Base-by-base conservation (phyloP, 495 filamentous ascomycete species). In the Wilcoxina mikolae region DNA sequence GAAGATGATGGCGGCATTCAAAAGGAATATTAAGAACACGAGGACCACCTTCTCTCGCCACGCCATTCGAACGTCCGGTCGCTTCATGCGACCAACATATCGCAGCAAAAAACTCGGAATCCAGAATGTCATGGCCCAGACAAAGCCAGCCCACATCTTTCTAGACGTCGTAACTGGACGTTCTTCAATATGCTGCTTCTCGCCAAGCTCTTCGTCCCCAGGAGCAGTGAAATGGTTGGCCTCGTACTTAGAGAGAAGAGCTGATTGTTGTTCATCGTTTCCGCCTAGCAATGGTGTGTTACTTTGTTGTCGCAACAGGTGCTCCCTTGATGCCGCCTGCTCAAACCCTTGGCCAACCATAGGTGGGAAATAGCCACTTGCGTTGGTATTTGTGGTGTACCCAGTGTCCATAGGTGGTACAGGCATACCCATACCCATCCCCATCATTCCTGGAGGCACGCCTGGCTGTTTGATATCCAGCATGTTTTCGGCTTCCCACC, bases 401-500 rank as follows among this genome's bases (percentile, higher is more conserved):
- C 80, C 79, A 2, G 75, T 77, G 31, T 80, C 80, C 50, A 84
- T 68, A 23, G 57, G 65, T 15, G 15, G 15, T 18, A 63, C 57
- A 31, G 58, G 50, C 61, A 66, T 64, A 23, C 57, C 76, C 51
- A 78, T 68, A 26, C 60, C 53, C 61, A 67, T 62, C 22, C 61
- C 76, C 51, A 78, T 69, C 65, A 74, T 74, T 48, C 68, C 71
- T 59, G 73, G 72, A 24, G 58, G 29, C 20, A 62, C 68, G 43
- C 70, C 70, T 0, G 84, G 80, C 24, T 66, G 64, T 67, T 93
- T 94, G 54, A 95, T 69, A 65, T 98, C 91, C 25, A 96, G 80
- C 85, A 95, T 94, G 55, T 79, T 84, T 68, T 98, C 91, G 10
- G 89, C 89, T 68, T 96, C 93, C 89, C 91, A 95, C 91, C 91